Base-by-base conservation (phyloP, 2,329 filamentous ascomycete species). In the Amauroascus niger region DNA sequence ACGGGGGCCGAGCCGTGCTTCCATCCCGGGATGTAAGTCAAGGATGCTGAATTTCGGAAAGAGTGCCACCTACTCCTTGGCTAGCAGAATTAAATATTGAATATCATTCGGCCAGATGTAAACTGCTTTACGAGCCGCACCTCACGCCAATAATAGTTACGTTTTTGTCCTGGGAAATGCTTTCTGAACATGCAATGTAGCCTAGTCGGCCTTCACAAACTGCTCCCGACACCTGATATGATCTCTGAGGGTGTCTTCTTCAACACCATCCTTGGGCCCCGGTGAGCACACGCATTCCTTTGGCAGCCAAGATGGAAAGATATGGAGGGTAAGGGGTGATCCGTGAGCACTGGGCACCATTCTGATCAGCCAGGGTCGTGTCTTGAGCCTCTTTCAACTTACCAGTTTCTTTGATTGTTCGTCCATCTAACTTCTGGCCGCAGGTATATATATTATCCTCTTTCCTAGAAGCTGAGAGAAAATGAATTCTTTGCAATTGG, bases 261-360 rank as follows among this genome's bases (percentile, higher is more conserved):
- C 48, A 50, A 14, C 18, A 30, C 3, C 13, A 30, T 49, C 33
- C 32, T n/a, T n/a, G 8, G 39, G 6, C 22, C 48, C 37, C 16
- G 16, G 16, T n/a, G 28, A 30, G 14, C 5, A 35, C 11, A 22
- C 35, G 22, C 28, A n/a, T 16, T 43, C 33, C 26, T 22, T 41
- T 20, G 35, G 18, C 18, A 35, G 39, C 39, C 26, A 51, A 24
- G 35, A 18, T 50, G 33, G 16, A 41, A 41, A 37, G n/a, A 24
- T 39, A 52, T 24, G 41, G 24, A 52, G 28, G 50, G 50, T 52
- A 26, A 13, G 41, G 44, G 33, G 37, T n/a, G 33, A 49, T 48
- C 33, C 44, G 44, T 11, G 32, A 43, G 26, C 32, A 41, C 26
- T 40, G 26, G 18, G 51, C 45, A 22, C 26, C 49, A 50, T 26